Evolutionary conservation across 2,329 filamentous ascomycete species (phyloP).

Genomic region (Cercospora sp.): DNA sequence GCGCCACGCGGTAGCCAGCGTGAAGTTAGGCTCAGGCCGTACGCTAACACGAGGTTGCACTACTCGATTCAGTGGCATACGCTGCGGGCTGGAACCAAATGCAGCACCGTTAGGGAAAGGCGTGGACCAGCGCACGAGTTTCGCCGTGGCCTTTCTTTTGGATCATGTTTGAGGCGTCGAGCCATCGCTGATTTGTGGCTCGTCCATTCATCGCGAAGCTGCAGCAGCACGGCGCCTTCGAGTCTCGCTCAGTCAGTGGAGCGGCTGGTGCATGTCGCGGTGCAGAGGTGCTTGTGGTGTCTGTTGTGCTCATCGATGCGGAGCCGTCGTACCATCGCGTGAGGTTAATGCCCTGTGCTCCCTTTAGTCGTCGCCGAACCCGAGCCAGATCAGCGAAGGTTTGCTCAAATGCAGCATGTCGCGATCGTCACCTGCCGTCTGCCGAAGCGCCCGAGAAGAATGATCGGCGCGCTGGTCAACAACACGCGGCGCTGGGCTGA

Average conservation of each 20-base stretch:
- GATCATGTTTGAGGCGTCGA: constrained; percentile 5
- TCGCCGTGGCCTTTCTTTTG: neutral
- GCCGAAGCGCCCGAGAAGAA: neutral
- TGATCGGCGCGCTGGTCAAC: neutral
- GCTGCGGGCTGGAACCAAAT: constrained; percentile 8
- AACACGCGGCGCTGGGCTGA: neutral
- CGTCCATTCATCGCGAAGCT: neutral
- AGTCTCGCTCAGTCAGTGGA: too few relatives aligned
- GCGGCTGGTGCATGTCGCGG: neutral
- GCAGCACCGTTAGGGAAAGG: neutral
- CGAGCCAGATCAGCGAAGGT: neutral
- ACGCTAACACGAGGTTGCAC: constrained; percentile 6
- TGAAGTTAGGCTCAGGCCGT: constrained; percentile 16
- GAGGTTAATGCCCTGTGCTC: neutral
- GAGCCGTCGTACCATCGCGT: neutral
- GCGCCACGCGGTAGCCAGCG: constrained; percentile 12
- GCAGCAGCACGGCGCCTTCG: neutral
- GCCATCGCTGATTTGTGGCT: neutral
- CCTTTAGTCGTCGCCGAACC: neutral
- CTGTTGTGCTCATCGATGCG: neutral
- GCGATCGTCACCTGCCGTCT: constrained; percentile 5
- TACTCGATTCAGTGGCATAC: constrained; percentile 11
- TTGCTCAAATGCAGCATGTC: neutral
- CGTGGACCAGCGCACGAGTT: neutral
- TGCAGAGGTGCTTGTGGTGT: neutral